These are phyloP conservation scores for Ganoderma meredithae DNA, from an alignment of 1,284 basidiomycete genomes.

Conservation along the genomic window DNA sequence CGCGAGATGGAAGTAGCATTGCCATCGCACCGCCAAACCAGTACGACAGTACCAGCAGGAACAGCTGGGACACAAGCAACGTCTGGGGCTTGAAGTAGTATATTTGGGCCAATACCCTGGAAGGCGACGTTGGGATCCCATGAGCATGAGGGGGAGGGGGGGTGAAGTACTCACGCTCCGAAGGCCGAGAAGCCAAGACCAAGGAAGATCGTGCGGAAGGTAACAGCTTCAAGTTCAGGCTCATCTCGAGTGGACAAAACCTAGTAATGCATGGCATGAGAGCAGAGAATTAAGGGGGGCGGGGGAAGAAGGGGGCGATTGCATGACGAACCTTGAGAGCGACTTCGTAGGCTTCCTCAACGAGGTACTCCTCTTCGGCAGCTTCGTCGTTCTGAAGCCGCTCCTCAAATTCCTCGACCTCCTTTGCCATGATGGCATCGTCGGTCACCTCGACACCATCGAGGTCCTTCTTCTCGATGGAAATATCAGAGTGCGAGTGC, in stretches of 20 bases:
- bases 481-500: slow-evolving; percentile 31
- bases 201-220: slow-evolving; percentile 47
- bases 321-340: slow-evolving; percentile 43
- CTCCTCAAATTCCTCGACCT: slow-evolving; percentile 46
- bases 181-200: slow-evolving; percentile 47
- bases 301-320: no score
- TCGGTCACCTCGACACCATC: slow-evolving; percentile 30
- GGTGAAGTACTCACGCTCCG: slow-evolving; percentile 38
- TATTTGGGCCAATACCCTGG: slow-evolving; percentile 48
- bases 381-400: slow-evolving; percentile 45
- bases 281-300: neutral
- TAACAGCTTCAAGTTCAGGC: slow-evolving; percentile 45
- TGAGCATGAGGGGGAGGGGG: slow-evolving; percentile 10
- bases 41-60: slow-evolving; percentile 47
- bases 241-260: slow-evolving; percentile 49
- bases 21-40: slow-evolving; percentile 47
- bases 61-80: slow-evolving; percentile 42
- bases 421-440: slow-evolving; percentile 38
- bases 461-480: slow-evolving; percentile 34
- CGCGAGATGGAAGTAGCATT: slow-evolving; percentile 41
- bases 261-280: slow-evolving; percentile 26
- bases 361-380: slow-evolving; percentile 43
- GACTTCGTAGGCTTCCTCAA: slow-evolving; percentile 46
- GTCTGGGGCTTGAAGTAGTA: slow-evolving; percentile 49
- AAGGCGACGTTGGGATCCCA: slow-evolving; percentile 22